phyloP scores from a whole-genome alignment of 1,284 basidiomycete genomes.

The Ganoderma meredithae region DNA sequence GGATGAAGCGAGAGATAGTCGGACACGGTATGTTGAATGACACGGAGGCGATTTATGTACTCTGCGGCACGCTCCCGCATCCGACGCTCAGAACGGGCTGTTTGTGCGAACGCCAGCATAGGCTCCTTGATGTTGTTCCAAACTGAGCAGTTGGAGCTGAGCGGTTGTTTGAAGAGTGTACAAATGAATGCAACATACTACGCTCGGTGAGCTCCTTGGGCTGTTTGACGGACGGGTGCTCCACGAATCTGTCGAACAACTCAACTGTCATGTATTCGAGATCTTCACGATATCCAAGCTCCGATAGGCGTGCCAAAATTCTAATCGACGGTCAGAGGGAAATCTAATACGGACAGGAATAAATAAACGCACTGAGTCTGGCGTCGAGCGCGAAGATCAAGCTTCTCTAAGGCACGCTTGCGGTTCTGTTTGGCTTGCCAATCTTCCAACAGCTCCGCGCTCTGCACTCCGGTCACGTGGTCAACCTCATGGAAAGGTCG shows the following conservation, averaged over 20 bases:
- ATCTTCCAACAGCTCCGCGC: slow-evolving; percentile 6
- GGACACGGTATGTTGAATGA: slow-evolving; percentile 21
- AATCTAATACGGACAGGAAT: not conserved
- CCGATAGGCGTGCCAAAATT: slow-evolving; percentile 24
- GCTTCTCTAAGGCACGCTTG: slow-evolving; percentile 18
- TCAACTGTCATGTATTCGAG: slow-evolving; percentile 21
- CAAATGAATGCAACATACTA: slow-evolving; percentile 16
- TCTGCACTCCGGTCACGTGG: not conserved
- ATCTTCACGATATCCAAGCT: slow-evolving; percentile 19
- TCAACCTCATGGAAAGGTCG: not conserved
- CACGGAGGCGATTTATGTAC: slow-evolving; percentile 21
- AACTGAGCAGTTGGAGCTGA: not conserved
- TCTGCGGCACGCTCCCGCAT: slow-evolving; percentile 23
- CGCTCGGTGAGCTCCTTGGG: slow-evolving; percentile 31
- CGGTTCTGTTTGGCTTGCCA: slow-evolving; percentile 20
- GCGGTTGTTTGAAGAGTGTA: not conserved
- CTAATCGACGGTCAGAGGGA: slow-evolving; percentile 6
- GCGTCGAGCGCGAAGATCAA: slow-evolving; percentile 19
- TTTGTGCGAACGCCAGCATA: slow-evolving; percentile 27
- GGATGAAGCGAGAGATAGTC: slow-evolving; percentile 17
- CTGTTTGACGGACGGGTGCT: slow-evolving; percentile 29
- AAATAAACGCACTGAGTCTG: slow-evolving; percentile 15
- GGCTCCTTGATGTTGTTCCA: slow-evolving; percentile 31
- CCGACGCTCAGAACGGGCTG: slow-evolving; percentile 24
- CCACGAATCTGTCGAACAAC: slow-evolving; percentile 20